Base-by-base conservation (phyloP, 345 rosid genomes). In the Lenwebbia sp. region DNA sequence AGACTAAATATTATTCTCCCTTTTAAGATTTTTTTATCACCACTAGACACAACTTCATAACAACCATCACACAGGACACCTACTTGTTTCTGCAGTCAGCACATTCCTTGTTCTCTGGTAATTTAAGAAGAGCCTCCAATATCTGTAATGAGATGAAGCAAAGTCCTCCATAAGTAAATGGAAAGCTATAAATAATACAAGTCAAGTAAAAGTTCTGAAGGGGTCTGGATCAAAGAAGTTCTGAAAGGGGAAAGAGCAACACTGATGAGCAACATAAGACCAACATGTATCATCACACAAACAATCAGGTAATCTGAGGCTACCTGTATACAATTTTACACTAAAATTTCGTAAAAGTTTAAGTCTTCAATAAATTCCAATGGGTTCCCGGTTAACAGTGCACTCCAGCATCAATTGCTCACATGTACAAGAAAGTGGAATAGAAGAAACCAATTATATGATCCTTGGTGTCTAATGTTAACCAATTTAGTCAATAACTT, bases 71-170 rank as follows among this genome's bases (percentile, higher is more conserved):
- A 37, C 50, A 47, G 44, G 84, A 78, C 84, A 90, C 96, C 85
- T 94, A 97, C 99, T 91, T 95, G 94, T 90, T 90, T 95, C 93
- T 93, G 93, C 99, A 97, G 90, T 97, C 99, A 56, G 99, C 99
- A 88, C 99, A 97, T 88, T 97, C 99, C 91, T 93, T 87, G 90
- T 95, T 97, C 85, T 94, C 99, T 7, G 93, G 93, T 70, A 94
- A 91, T 91, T 96, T 97, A 83, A 97, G 91, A 70, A 97, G 96
- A 83, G 92, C 92, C 89, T 96, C 99, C 93, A 97, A 88, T 86
- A 96, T 94, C 98, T 97, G 93, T 81, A 91, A 81, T 84, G 15
- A 26, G 21, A 62, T 21, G 23, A 4, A 86, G n/a, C 65, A 51
- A 51, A 37, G 60, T 54, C 52, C 55, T 40, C 10, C 44, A 56